Base-by-base conservation (phyloP, 2,329 filamentous ascomycete genomes). In the Alternaria ventricosa region DNA sequence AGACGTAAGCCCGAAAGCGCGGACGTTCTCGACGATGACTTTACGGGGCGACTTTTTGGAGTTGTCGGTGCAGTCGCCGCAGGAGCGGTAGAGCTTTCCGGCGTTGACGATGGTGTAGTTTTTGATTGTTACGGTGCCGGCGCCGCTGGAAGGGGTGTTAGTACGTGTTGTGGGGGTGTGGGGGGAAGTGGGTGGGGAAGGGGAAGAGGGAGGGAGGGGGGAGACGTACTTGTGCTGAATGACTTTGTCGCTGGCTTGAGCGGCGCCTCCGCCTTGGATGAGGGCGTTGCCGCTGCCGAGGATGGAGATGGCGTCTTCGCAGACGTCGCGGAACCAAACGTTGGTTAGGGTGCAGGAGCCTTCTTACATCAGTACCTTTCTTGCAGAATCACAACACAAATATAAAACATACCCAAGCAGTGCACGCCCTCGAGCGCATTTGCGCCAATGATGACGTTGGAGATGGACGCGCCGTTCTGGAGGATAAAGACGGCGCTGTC, bases 381-480 rank as follows among this genome's bases (percentile, higher is more conserved):
- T 10, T 11, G 6, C 5, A 54, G 12, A 6, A 18, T 28, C n/a
- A 25, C 15, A 13, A 11, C 7, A 10, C 20, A 6, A 12, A 18
- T 2, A 8, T 9, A 28, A 2, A 13, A 84, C 33, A 78, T 77
- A 55, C 82, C 84, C 63, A 80, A 68, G 76, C 84, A 86, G 76
- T 86, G 84, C 36, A 86, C 81, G 55, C 84, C 84, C 79, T 78
- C 85, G 36, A 82, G 80, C 64, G 86, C 79, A 61, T 83, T 81
- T n/a, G 79, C 76, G 5, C 85, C 84, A 56, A 87, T 86, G 71
- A 87, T 86, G 72, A 84, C 84, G 69, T 87, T 87, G 66, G 81
- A 82, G 27, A 87, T 76, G 25, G 81, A 82, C 9, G 83, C 85
- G 15, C 85, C 85, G 30, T 81, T 74, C 66, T 83, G 75, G 33